Conservation (phyloP, 2,329 filamentous ascomycete genomes). For the Aureobasidium melanogenum region DNA sequence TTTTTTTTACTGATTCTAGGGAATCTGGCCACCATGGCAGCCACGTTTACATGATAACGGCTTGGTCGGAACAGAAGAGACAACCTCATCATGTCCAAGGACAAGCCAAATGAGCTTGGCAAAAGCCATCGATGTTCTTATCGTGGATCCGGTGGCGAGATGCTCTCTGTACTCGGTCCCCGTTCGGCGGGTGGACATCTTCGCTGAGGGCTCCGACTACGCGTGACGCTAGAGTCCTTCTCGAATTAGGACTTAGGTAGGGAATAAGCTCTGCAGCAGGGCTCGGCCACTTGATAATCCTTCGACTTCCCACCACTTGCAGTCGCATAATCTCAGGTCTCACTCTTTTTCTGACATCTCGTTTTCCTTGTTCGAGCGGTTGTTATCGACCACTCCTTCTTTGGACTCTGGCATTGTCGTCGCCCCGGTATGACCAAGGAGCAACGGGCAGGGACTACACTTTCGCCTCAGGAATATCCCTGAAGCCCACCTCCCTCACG, state of each 20-base stretch:
- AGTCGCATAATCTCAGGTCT: not conserved
- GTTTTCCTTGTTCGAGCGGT: not conserved
- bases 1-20: not conserved
- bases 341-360: not conserved
- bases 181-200: not conserved
- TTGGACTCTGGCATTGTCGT: not conserved
- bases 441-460: not conserved
- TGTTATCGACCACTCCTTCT: not conserved
- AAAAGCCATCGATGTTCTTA: not conserved
- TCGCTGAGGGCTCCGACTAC: not conserved
- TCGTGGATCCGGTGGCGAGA: not conserved
- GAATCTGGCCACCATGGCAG: too few species aligned
- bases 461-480: constrained; percentile 12
- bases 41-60: too few species aligned
- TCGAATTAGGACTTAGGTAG: constrained; percentile 5
- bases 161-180: not conserved
- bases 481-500: not conserved
- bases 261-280: not conserved
- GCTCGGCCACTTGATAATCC: constrained; percentile 6
- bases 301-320: not conserved
- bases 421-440: not conserved
- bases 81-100: not conserved
- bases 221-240: constrained; percentile 10
- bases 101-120: not conserved
- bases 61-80: not conserved